phyloP scores from a whole-genome alignment of 805 yeast genomes.

The Cyberlindnera maclurae region DNA sequence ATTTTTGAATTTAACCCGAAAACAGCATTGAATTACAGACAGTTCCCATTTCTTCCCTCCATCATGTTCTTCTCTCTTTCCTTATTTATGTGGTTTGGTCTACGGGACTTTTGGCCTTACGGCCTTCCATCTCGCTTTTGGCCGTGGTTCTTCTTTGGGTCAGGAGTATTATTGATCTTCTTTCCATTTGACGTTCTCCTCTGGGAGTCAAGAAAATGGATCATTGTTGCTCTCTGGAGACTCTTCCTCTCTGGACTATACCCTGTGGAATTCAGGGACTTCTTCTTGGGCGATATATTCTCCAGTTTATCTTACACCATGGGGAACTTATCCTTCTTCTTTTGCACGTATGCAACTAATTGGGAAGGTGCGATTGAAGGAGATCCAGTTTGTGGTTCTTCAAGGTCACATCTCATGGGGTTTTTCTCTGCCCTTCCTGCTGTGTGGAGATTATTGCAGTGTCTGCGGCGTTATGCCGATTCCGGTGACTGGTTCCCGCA shows the following conservation, averaged over 20 bases:
- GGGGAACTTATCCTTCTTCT: conserved; percentile 78
- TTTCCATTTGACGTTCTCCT: conserved; percentile 57
- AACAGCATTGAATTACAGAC: conserved; percentile 56
- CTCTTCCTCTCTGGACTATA: conserved; percentile 75
- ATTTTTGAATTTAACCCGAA: conserved; percentile 82
- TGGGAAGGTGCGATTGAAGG: conserved; percentile 52
- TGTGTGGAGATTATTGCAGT: conserved; percentile 86
- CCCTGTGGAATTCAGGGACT: conserved; percentile 94
- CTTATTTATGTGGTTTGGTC: conserved; percentile 69
- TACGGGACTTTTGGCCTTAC: conserved; percentile 58
- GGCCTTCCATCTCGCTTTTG: conserved; percentile 59
- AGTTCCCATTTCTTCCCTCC: conserved; percentile 60
- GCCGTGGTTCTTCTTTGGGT: conserved; percentile 72
- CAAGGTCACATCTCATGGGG: conserved; percentile 72
- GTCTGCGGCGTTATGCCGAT: conserved; percentile 84
- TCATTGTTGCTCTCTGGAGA: conserved; percentile 64
- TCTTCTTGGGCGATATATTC: conserved; percentile 85
- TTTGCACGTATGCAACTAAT: conserved; percentile 69
- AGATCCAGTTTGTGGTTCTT: conserved; percentile 60
- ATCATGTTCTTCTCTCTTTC: conserved; percentile 48
- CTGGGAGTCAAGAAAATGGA: conserved; percentile 70
- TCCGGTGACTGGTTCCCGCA: conserved; percentile 97
- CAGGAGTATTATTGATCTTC: conserved; percentile 39
- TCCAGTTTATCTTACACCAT: conserved; percentile 84
- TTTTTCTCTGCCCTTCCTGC: conserved; percentile 80